Base-by-base conservation (phyloP, 768 basidiomycete genomes). In the Coprinopsis sp. region DNA sequence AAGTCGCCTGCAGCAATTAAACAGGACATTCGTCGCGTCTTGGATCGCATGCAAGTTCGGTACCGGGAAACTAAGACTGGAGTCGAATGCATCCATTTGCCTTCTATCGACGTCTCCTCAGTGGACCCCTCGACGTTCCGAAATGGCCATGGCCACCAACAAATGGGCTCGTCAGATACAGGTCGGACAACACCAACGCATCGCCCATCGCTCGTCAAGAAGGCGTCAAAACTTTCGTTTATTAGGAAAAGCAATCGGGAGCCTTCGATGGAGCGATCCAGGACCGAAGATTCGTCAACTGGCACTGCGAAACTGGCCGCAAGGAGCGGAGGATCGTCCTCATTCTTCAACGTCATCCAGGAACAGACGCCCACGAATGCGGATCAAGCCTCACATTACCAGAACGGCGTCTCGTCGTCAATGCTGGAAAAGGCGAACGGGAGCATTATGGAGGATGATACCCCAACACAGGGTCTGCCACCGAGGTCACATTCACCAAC, bases 1-100 rank as follows among this genome's bases (percentile, higher is more conserved):
- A 97, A 95, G 59, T 60, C 89, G 5, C 87, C 91, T 4, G 66
- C 77, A 12, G 73, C 79, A 7, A 83, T 98, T 66, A 88, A 91
- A 64, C 67, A 74, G 47, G 95, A 98, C 64, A 85, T 99, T 53
- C 75, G 78, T 39, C 78, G 79, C 11, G 94, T 96, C 1, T 76
- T 98, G 30, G 90, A 94, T 57, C 80, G 94, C 37, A 91, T 98
- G 82, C 92, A 94, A 52, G 87, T 99, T 25, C 91, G 92, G 64
- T 92, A 96, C 61, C 79, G 91, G 31, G 88, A 92, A 63, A 91
- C 80, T 54, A 89, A 84, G 66, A 73, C 81, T 47, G 96, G 95
- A 2, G 98, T 91, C 62, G 95, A 99, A 63, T 99, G 96, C 68
- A 88, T 95, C 19, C 92, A 99, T 62, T 66, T 89, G 24, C 95